A percentile compares a stretch with the other conserved stretches of the same genome.
These are phyloP conservation scores for Tagetes erecta DNA, from an alignment of 129 eudicot species.

Conservation along the genomic window DNA sequence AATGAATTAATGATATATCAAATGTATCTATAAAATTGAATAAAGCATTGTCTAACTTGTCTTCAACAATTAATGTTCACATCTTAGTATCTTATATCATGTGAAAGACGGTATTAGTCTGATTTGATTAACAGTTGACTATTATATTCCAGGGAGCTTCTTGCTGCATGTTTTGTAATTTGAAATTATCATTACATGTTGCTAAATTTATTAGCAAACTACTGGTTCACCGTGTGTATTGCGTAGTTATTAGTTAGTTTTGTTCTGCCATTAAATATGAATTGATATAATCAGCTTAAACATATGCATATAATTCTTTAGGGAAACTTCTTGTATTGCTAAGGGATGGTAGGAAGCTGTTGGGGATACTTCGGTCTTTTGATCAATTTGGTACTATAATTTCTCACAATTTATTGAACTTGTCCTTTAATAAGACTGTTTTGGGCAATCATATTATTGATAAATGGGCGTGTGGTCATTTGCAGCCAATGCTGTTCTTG, in stretches of 20 bases:
- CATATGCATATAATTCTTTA: constrained; percentile 15
- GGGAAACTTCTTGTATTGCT: constrained; percentile 50
- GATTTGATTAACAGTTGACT: constrained; percentile 4
- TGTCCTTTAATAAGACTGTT: background rate
- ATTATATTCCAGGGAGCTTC: background rate
- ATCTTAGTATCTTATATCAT: background rate
- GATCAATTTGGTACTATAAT: constrained; percentile 49
- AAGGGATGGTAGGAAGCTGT: constrained; percentile 53
- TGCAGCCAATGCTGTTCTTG: constrained; percentile 45
- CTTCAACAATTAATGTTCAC: background rate
- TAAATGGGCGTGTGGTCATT: background rate
- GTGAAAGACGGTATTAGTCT: background rate
- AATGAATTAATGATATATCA: background rate
- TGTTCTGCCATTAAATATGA: constrained; percentile 13
- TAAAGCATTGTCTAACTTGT: background rate
- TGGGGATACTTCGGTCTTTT: constrained; percentile 55
- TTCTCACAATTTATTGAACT: background rate
- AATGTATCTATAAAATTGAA: background rate
- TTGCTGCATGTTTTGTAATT: background rate
- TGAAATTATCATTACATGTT: background rate
- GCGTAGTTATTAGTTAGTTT: background rate
- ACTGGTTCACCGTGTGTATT: background rate
- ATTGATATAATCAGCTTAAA: constrained; percentile 12
- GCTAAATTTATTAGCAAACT: background rate
- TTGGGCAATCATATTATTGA: constrained; percentile 15